Evolutionary conservation across 495 filamentous ascomycete species (phyloP), one percentile per base, ranked within the genome.

Genomic region (Parachaetomium inaequale): DNA sequence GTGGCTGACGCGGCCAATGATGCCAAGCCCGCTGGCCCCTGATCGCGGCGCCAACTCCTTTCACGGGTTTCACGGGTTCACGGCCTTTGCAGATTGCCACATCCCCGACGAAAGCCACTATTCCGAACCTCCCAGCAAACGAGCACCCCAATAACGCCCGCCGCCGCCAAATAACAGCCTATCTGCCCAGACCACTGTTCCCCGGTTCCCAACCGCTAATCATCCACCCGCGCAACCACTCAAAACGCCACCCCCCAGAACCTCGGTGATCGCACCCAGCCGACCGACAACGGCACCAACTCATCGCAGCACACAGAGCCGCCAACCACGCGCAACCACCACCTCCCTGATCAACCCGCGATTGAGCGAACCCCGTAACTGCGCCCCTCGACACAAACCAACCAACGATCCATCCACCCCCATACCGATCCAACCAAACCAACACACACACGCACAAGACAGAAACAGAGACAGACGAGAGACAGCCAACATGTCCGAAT

Each of bases 401-500:
- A n/a, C 47, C 47, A n/a, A 50, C 23, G 21, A 1, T 10, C 43
- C 21, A 46, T 2, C 43, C 1, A 32, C 4, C 1, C n/a, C 29
- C n/a, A 6, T 3, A 12, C 7, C 29, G 15, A n/a, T n/a, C 6
- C 31, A 21, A n/a, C 10, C 52, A 34, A 28, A 19, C 46, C 10
- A 21, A 60, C 19, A 29, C 14, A 26, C 34, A 2, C 21, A n/a
- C 1, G 19, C 21, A 40, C 21, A 55, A 28, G 4, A 36, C 10
- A 69, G 34, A 21, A 21, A 60, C 17, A 5, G 14, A 40, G 6
- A 40, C 2, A 4, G 8, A 32, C 38, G 7, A 10, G 38, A 42
- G 38, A 11, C 7, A n/a, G 34, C 58, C 49, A 69, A 53, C 36
- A 97, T 97, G 93, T 92, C 92, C 34, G 93, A 96, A 75, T 86